Conservation (phyloP, 208 protist genomes). For the Trypanosoma brucei region DNA sequence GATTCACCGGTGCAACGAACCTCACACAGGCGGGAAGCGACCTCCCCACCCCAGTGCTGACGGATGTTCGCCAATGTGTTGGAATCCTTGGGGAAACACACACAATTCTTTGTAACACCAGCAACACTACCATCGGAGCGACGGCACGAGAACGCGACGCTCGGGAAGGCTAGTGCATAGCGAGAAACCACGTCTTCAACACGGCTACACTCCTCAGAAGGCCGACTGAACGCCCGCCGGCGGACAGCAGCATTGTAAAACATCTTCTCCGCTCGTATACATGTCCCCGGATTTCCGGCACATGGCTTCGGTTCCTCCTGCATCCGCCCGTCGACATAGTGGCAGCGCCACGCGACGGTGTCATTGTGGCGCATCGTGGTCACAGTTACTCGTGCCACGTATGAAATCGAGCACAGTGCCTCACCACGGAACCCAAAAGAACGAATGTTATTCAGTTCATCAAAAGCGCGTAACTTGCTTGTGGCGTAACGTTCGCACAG, state of each 20-base stretch:
- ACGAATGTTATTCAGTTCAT: slow-evolving; percentile 78
- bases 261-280: slow-evolving; percentile 82
- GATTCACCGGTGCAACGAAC: slow-evolving; percentile 9
- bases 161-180: slow-evolving; percentile 82
- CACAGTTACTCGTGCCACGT: slow-evolving; percentile 71
- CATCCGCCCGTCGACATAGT: slow-evolving; percentile 91
- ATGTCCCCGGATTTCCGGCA: slow-evolving; percentile 83
- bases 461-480: slow-evolving; percentile 87
- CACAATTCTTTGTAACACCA: slow-evolving; percentile 15
- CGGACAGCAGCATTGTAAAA: slow-evolving; percentile 87
- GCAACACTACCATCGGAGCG: slow-evolving; percentile 26
- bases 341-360: slow-evolving; percentile 45
- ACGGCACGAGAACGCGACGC: slow-evolving; percentile 67
- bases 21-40: slow-evolving; percentile 50
- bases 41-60: slow-evolving; percentile 42
- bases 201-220: slow-evolving; percentile 90
- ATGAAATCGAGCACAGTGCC: slow-evolving; percentile 85
- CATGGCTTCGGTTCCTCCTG: slow-evolving; percentile 77
- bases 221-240: slow-evolving; percentile 72
- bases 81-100: slow-evolving; percentile 63
- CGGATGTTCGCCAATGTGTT: slow-evolving; percentile 68
- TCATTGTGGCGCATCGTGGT: slow-evolving; percentile 42
- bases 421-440: slow-evolving; percentile 94
- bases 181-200: slow-evolving; percentile 89
- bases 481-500: slow-evolving; percentile 98